Evolutionary conservation across 2,329 filamentous ascomycete genomes (phyloP), one percentile per base, ranked within the genome.

Genomic region (Paraphaeosphaeria sporulosa): DNA sequence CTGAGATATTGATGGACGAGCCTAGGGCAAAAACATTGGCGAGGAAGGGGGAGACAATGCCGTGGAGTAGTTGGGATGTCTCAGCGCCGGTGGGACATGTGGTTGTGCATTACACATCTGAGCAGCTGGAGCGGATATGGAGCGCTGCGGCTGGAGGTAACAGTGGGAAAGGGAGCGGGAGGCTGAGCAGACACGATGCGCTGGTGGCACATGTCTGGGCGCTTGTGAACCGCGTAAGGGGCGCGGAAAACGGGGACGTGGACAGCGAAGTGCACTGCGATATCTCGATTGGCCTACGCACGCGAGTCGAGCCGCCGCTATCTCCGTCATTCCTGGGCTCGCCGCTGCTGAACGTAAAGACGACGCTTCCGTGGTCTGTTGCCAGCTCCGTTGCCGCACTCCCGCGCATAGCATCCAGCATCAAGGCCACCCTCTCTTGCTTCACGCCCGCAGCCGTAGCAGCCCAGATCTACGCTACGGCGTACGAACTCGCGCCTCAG

Each of bases 131-230:
- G 8, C 27, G 27, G 3, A 36, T 47, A 42, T 46, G 32, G 44
- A 27, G 15, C 5, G 42, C 52, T 8, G 52, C 42, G 3, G 51
- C 25, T 27, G n/a, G 23, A 9, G 43, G 19, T 4, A 27, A 6
- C 25, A 27, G 15, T 12, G 7, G 17, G 25, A 23, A 19, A 12
- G 13, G 51, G 17, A 19, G 15, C 19, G 13, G 51, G 17, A 19
- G 15, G 3, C n/a, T 44, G 2, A 32, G 34, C 52, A 27, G 52
- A 12, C 42, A 46, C 19, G 52, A 55, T 19, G 52, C 52, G 10
- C 52, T 55, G 1, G 40, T 55, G 21, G 42, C 40, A 17, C 52
- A 55, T 9, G n/a, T 55, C n/a, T 55, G 42, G 52, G 15, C 25
- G n/a, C 40, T 46, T 21, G 44, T 47, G 13, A 55, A 46, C 27